Evolutionary conservation across 257 asterid species (phyloP), one percentile per base, ranked within the genome.

Genomic region (Penstemon barbatus): DNA sequence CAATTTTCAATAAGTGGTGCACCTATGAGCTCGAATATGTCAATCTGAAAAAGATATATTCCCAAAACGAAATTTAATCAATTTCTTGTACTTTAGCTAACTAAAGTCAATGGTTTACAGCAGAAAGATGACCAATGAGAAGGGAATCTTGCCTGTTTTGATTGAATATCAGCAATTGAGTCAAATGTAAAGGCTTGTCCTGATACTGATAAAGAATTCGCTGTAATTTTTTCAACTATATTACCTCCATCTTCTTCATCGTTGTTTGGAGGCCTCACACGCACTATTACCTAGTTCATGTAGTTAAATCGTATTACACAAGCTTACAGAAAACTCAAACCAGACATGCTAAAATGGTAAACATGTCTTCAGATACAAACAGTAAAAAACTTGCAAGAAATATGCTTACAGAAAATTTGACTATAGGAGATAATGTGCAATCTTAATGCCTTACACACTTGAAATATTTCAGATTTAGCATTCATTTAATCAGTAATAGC

Each of bases 1-100:
- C 99, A 94, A 78, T 91, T 91, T 78, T 94, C 99, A 48, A 94
- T 85, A 25, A 94, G 86, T 8, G 99, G 99, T 74, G 90, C 97
- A 62, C 99, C 99, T 53, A 91, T 85, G 37, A 87, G 93, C 82
- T 94, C 87, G 55, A 91, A 94, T 83, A 94, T 89, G 75, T 94
- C 95, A 76, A 73, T 75, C 99, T 93, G 91, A 73, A 81, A 83
- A 36, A 73, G 10, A 75, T 39, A 71, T 8, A 6, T 60, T 50
- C n/a, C 59, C 65, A 46, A 70, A 71, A 37, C 42, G 10, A 68
- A 71, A 66, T 60, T 64, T 76, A 58, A 51, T 57, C n/a, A 73
- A 15, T 44, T 55, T 50, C 53, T n/a, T 36, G 63, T 65, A 53
- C 40, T 18, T 64, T n/a, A 56, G 38, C 45, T 7, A 43, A 41